Conservation (phyloP, 164 flowering plant species). For the Tetrastigma voinierianum region DNA sequence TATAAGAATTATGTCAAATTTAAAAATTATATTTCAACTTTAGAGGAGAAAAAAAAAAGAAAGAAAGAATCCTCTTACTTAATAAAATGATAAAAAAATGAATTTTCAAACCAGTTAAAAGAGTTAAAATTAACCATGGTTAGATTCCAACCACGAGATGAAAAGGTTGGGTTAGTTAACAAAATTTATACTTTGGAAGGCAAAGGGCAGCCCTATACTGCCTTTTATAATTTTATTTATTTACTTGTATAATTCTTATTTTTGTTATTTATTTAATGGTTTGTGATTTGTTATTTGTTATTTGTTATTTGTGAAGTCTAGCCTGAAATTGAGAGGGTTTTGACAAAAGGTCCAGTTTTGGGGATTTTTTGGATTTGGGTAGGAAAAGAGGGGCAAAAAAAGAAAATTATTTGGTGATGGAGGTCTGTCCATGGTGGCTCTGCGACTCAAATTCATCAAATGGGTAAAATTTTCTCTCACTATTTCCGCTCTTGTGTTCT, state of each 20-base stretch:
- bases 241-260: no score
- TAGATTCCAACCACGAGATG: slow-evolving; percentile 18
- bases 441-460: slow-evolving; percentile 30
- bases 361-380: slow-evolving; percentile 35
- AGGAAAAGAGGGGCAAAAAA: slow-evolving; percentile 22
- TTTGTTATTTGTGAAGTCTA: slow-evolving; percentile 8
- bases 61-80: no score
- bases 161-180: slow-evolving; percentile 15
- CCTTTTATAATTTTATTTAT: background rate
- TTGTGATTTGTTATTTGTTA: background rate
- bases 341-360: slow-evolving; percentile 25
- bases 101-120: background rate
- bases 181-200: slow-evolving; percentile 10
- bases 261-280: no score
- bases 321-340: slow-evolving; percentile 12
- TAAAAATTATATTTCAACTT: no score
- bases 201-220: slow-evolving; percentile 14
- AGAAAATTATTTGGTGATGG: slow-evolving; percentile 17
- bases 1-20: no score
- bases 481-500: background rate
- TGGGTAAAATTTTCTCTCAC: slow-evolving; percentile 1
- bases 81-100: no score
- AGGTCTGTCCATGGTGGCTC: slow-evolving; percentile 39
- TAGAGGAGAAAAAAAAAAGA: no score
- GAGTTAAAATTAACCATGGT: slow-evolving; percentile 40